Conservation (phyloP, 1,139 yeast species). For the Suhomyces terraborum region DNA sequence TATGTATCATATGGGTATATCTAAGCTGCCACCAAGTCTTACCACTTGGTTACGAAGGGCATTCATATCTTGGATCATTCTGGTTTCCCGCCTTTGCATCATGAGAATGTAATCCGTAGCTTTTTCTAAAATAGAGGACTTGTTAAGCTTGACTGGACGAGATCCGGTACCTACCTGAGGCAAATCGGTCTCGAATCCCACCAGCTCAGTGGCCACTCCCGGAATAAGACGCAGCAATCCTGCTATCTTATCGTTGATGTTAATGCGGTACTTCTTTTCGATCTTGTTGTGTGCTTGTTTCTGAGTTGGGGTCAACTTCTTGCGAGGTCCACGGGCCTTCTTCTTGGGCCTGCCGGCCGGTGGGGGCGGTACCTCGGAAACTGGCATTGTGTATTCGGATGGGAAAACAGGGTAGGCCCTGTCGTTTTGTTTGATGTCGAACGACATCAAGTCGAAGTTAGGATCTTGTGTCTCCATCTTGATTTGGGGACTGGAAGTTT, state of each 20-base stretch:
- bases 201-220: slow-evolving; percentile 58
- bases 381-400: background rate
- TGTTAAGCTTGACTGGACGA: slow-evolving; percentile 44
- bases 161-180: slow-evolving; percentile 13
- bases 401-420: background rate
- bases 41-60: slow-evolving; percentile 18
- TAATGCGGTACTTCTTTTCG: slow-evolving; percentile 70
- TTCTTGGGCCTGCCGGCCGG: slow-evolving; percentile 25
- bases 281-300: slow-evolving; percentile 73
- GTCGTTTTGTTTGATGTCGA: slow-evolving; percentile 2
- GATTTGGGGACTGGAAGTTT: slow-evolving; percentile 5
- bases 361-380: slow-evolving; percentile 2
- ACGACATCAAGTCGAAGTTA: slow-evolving; percentile 1
- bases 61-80: slow-evolving; percentile 31
- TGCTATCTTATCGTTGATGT: slow-evolving; percentile 71
- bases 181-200: slow-evolving; percentile 29
- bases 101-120: slow-evolving; percentile 61
- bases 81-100: slow-evolving; percentile 48
- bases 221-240: slow-evolving; percentile 66
- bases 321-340: slow-evolving; percentile 57
- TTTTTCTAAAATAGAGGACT: slow-evolving; percentile 64
- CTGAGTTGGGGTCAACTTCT: slow-evolving; percentile 60
- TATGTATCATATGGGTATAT: background rate
- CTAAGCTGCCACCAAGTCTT: slow-evolving; percentile 4
- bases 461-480: slow-evolving; percentile 7